phyloP scores from a whole-genome alignment of 768 basidiomycete genomes.

The Sporobolomyces phaffii region DNA sequence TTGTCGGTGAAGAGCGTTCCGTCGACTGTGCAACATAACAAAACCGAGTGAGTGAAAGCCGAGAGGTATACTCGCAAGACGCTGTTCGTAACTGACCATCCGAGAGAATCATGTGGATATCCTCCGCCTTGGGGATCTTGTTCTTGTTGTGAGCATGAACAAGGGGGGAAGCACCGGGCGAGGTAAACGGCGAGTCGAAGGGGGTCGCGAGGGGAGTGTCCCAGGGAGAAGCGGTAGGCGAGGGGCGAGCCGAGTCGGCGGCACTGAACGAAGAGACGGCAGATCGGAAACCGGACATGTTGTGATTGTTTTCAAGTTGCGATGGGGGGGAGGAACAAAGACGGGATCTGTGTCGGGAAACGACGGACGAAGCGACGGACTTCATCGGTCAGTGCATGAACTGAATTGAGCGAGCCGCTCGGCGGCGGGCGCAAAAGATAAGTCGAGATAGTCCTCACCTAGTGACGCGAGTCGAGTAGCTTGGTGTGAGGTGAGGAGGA shows the following conservation, averaged over 20 bases:
- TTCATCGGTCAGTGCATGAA: slow-evolving; percentile 11
- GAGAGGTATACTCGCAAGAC: background rate
- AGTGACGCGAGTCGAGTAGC: too few species aligned
- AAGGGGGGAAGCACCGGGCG: slow-evolving; percentile 25
- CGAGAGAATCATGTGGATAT: slow-evolving; percentile 37
- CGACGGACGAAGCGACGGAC: background rate
- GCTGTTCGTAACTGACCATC: slow-evolving; percentile 28
- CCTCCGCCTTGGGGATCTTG: slow-evolving; percentile 26
- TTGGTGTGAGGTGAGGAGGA: too few species aligned
- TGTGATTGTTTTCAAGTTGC: background rate
- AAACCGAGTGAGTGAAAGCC: background rate
- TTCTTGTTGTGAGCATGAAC: slow-evolving; percentile 11
- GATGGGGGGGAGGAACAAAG: background rate
- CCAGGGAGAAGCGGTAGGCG: slow-evolving; percentile 20
- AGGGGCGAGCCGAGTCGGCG: slow-evolving; percentile 1
- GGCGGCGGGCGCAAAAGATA: too few species aligned
- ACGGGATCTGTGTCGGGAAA: too few species aligned
- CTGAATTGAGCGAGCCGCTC: background rate
- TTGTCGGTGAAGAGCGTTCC: slow-evolving; percentile 40
- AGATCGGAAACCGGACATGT: slow-evolving; percentile 19
- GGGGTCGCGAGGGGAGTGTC: slow-evolving; percentile 37
- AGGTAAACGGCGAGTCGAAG: slow-evolving; percentile 30
- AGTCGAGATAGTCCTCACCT: too few species aligned
- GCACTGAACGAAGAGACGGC: slow-evolving; percentile 12
- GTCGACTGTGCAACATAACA: slow-evolving; percentile 27